Evolutionary conservation across 148 eudicot genomes (phyloP), one percentile per base, ranked within the genome.

Genomic region (Rhododendron griersonianum): DNA sequence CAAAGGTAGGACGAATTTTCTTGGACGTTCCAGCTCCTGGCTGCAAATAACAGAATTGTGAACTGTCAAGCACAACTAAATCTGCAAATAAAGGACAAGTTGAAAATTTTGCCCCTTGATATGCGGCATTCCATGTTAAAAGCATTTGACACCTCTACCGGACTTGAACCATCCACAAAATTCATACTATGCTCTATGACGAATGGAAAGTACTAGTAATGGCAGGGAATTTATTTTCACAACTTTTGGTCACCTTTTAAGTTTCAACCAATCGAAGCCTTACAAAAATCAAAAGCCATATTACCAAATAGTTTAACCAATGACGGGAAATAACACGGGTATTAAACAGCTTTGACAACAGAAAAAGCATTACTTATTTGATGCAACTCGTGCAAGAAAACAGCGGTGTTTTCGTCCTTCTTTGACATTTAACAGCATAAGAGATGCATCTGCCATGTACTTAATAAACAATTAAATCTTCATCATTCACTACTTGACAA

Each of bases 1-100:
- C 88, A 57, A 92, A 92, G 79, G 99, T 92, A 77, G 94, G 95
- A 80, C 98, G 93, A 87, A 75, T 87, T 87, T 90, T 95, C 92
- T 95, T 95, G 37, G 91, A 88, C 61, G 95, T 91, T 69, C 96
- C 95, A 86, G 92, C 91, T 86, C 90, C 93, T 37, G 84, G 92
- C 98, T 95, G 90, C 82, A 87, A 33, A 50, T 79, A 82, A 57
- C n/a, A 84, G 78, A 90, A 75, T 30, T 30, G 11, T 30, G 41
- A 78, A 83, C 25, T 14, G 57, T 84, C 48, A 86, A 30, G 57
- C 16, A 85, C 33, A 33, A 76, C 51, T 73, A 23, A 45, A 59
- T 37, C 39, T 69, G 35, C 11, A 77, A 86, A 76, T 45, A 79
- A 21, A 69, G 69, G 59, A 69, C 48, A 37, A 78, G 48, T 19